A percentile compares a stretch with the other conserved stretches of the same genome.
Evolutionary conservation across 768 basidiomycete genomes (phyloP).

Genomic region (Crassisporium funariophilum): DNA sequence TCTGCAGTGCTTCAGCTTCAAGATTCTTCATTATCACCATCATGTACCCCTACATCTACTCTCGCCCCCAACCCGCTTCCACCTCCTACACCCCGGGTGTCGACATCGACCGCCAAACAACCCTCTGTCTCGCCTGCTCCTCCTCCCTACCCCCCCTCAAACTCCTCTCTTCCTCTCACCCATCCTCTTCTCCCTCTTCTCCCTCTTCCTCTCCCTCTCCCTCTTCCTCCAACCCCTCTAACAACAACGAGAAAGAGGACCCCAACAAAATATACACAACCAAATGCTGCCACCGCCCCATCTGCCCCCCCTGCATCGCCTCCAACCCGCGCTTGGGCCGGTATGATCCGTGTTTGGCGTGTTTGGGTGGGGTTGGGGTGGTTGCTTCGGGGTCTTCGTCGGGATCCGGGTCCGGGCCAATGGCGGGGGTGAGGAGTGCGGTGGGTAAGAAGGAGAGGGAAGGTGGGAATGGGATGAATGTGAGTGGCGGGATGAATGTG

Average conservation of each 20-base stretch:
- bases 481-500: slow-evolving; percentile 31
- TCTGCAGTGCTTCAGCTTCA: too few relatives aligned
- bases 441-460: too few relatives aligned
- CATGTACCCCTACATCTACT: slow-evolving; percentile 18
- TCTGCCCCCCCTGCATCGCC: slow-evolving; percentile 60
- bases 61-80: slow-evolving; percentile 8
- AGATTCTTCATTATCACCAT: background rate
- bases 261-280: slow-evolving; percentile 47
- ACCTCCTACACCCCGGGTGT: slow-evolving; percentile 13
- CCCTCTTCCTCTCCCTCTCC: slow-evolving; percentile 63
- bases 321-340: slow-evolving; percentile 64
- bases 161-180: slow-evolving; percentile 7
- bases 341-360: slow-evolving; percentile 75
- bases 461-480: too few relatives aligned
- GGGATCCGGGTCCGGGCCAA: too few relatives aligned
- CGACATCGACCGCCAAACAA: slow-evolving; percentile 25
- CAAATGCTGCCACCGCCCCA: slow-evolving; percentile 63
- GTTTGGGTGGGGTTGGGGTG: slow-evolving; percentile 59
- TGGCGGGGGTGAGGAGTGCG: too few relatives aligned
- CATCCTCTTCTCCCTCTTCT: slow-evolving; percentile 9
- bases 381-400: slow-evolving; percentile 23
- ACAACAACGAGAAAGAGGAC: slow-evolving; percentile 8
- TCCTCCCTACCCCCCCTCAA: slow-evolving; percentile 51
- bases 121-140: slow-evolving; percentile 63
- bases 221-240: slow-evolving; percentile 51